Evolutionary conservation across 2,329 filamentous ascomycete genomes (phyloP), one percentile per base, ranked within the genome.

Genomic region (Teratosphaeria destructans): DNA sequence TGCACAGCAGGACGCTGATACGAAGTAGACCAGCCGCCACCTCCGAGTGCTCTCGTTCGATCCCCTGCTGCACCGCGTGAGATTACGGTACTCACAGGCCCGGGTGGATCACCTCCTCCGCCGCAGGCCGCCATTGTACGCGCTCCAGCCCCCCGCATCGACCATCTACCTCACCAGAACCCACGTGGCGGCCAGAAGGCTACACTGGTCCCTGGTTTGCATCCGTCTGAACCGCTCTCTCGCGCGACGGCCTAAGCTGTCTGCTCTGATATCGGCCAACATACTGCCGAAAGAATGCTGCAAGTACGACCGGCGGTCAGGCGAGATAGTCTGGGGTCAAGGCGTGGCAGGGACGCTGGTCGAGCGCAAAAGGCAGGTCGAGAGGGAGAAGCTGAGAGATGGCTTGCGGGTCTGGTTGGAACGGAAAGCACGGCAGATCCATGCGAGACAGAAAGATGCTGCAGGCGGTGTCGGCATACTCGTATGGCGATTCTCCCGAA

Each of bases 311-410:
- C 58, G 70, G 58, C 56, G 67, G 55, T 69, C 70, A 61, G 72
- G 71, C 39, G 66, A 75, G 54, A 64, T 71, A 60, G 61, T 75
- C 16, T 73, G 69, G 69, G 70, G 67, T 43, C 58, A 61, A 37
- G 65, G 64, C 67, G 76, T 87, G 1, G 82, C 84, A 0, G 85
- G 85, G 0, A 80, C 77, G 0, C 74, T 89, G 37, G 81, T 88
- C n/a, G 84, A 83, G 32, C 79, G 79, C 63, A 82, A 82, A 67
- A 77, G 82, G 59, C 81, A 80, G 12, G 78, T 89, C 16, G 86
- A 89, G 74, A 81, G 81, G 65, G 85, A 89, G 74, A 78, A 79
- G 61, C 77, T 89, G 52, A 89, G 88, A 69, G 86, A 89, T 66
- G 79, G 79, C 16, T 72, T 90, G 61, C 75, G 85, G 43, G 78